These are phyloP conservation scores for Cetraspora pellucida DNA, from an alignment of 192 early-diverging fungal genomes.

Conservation along the genomic window DNA sequence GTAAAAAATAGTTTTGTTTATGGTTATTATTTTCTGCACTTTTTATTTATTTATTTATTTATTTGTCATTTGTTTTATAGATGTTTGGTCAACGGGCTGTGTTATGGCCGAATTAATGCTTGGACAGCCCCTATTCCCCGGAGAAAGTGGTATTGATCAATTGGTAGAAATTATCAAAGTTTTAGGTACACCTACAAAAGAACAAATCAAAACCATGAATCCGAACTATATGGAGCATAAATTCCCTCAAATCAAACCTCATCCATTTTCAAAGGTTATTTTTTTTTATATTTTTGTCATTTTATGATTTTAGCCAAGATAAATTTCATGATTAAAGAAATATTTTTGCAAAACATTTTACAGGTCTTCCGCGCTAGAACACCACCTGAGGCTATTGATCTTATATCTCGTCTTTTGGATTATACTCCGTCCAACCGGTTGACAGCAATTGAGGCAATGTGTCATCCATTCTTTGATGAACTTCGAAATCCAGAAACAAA, in stretches of 20 bases:
- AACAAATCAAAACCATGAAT: constrained; percentile 98
- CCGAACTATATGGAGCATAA: constrained; percentile 98
- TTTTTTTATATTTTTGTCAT: background rate
- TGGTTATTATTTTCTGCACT: background rate
- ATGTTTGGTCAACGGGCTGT: constrained; percentile 95
- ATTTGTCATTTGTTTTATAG: constrained; percentile 36
- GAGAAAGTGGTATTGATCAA: constrained; percentile 97
- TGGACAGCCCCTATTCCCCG: constrained; percentile 92
- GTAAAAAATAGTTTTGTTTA: constrained; percentile 23
- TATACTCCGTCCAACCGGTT: constrained; percentile 86
- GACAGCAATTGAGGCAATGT: constrained; percentile 89
- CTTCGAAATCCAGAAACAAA: constrained; percentile 82
- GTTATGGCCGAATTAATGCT: constrained; percentile 97
- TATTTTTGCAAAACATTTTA: background rate
- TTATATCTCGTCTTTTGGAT: constrained; percentile 83
- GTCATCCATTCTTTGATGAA: constrained; percentile 97
- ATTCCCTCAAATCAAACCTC: constrained; percentile 96
- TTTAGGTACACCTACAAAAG: constrained; percentile 91
- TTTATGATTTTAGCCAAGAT: no score
- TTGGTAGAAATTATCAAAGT: constrained; percentile 99
- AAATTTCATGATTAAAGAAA: background rate
- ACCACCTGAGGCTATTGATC: constrained; percentile 84
- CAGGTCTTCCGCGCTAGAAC: constrained; percentile 83
- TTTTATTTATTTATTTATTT: background rate
- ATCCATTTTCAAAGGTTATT: constrained; percentile 80